phyloP scores from a whole-genome alignment of 164 flowering plant species.

The Nymphaea colorata region DNA sequence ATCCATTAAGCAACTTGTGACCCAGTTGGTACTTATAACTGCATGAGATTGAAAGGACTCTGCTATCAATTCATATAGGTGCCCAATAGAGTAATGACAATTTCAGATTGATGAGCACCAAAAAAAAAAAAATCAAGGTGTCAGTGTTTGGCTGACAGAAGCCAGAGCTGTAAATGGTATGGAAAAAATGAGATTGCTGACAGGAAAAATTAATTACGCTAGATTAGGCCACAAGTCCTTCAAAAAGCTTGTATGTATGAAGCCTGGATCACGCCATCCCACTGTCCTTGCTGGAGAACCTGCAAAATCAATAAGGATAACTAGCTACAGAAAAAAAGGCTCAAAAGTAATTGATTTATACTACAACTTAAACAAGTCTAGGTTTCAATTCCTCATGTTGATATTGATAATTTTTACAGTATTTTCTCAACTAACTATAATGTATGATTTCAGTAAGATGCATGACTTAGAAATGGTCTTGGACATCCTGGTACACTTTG shows the following conservation, averaged over 20 bases:
- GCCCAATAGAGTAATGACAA: no score
- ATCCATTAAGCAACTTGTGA: conserved; percentile 24
- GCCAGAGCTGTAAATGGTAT: not conserved
- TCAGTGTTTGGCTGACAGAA: not conserved
- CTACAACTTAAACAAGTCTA: not conserved
- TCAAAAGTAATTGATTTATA: not conserved
- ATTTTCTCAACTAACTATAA: no score
- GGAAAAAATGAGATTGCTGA: not conserved
- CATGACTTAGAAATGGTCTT: no score
- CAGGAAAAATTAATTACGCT: conserved; percentile 20
- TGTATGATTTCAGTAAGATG: no score
- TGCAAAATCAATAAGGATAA: conserved; percentile 11
- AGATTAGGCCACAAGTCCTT: conserved; percentile 79
- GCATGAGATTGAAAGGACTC: conserved; percentile 1
- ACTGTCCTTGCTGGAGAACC: conserved; percentile 93
- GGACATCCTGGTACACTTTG: no score
- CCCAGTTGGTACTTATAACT: conserved; percentile 39
- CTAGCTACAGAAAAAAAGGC: not conserved
- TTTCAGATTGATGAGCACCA: no score
- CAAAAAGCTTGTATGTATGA: conserved; percentile 71
- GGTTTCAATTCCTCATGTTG: no score
- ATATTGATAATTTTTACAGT: no score
- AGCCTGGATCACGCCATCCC: conserved; percentile 99
- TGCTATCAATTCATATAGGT: not conserved
- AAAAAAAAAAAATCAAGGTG: no score